Evolutionary conservation across 371 early-diverging fungal species (phyloP), one percentile per base, ranked within the genome.

Genomic region (Catenaria anguillulae): DNA sequence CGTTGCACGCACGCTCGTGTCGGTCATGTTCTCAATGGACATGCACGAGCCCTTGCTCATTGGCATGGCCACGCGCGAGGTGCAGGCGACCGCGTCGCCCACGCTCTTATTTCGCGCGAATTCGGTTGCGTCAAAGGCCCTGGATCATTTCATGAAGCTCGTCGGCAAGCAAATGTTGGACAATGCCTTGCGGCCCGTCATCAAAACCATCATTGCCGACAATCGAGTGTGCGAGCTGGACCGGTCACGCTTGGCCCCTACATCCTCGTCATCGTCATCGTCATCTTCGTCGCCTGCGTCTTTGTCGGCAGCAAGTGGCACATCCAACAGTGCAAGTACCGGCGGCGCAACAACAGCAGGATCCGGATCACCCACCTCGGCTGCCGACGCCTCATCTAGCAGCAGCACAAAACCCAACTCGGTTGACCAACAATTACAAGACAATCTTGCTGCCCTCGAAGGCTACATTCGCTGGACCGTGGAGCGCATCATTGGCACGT

Each of bases 81-180:
- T 63, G 24, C 33, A 24, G 17, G n/a, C 24, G 37, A 60, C 63
- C 17, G 21, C 40, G 13, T 19, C 62, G 34, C 36, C 63, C 21
- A 24, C 37, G 5, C 33, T 48, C 36, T 13, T 63, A 6, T 63
- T 63, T 62, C 56, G 63, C 24, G 63, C 60, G 23, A 63, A 63
- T 46, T 62, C 62, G 35, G 17, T 63, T 24, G 63, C 62, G 19
- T 34, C 34, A 29, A 63, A 63, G 45, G n/a, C 54, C 1, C 13
- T 63, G 5, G 63, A 63, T 37, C 60, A 59, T 8, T 63, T 29
- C 58, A 31, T 56, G 62, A 63, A 63, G 62, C n/a, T 63, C 5
- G 35, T 26, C 15, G 62, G 36, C 21, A 12, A 4, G 10, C 0
- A 6, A 4, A 23, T 26, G 10, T 46, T 63, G 15, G 45, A 24